Base-by-base conservation (phyloP, 2,329 filamentous ascomycete genomes). In the Neoarthrinium moseri region DNA sequence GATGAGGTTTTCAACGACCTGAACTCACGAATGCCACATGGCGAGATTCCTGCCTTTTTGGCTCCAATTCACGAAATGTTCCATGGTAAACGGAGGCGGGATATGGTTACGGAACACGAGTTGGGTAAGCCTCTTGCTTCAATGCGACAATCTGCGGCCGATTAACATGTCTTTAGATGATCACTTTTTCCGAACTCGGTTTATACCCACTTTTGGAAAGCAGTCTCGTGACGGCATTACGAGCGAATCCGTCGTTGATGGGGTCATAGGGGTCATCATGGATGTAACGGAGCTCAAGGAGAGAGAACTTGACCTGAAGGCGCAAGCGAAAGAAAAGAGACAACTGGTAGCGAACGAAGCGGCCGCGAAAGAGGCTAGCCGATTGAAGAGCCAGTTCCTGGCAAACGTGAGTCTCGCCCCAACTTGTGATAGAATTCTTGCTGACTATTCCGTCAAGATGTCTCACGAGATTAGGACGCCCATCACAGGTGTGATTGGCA, bases 381-480 rank as follows among this genome's bases (percentile, higher is more conserved):
- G 86, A 45, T 77, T 92, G 59, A 94, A 92, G 69, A 87, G 83
- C 54, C 86, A 89, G 53, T 91, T 91, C 56, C 68, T 90, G 5
- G 86, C 86, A 12, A 89, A 89, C 37, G 70, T 72, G 40, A 56
- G 67, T 54, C 5, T 6, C 4, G 5, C 8, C 3, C 4, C 1
- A 4, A 13, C 20, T 7, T 13, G 15, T 34, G n/a, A 11, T 6
- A 27, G 43, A 17, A 36, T 55, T n/a, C 26, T 29, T 29, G 26
- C 26, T 27, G 46, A 26, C 55, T 50, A 47, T 47, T 51, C 61
- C 21, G 60, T 61, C 13, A 61, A 78, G 64, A 89, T 89, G 86
- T 87, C 83, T n/a, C 86, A 89, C 60, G 86, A 90, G 60, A 89
- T 90, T 39, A 75, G 84, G 34, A 89, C 85, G 0, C 88, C 88